Evolutionary conservation across 495 filamentous ascomycete species (phyloP), one percentile per base, ranked within the genome.

Genomic region (Podospora pseudoanserina): DNA sequence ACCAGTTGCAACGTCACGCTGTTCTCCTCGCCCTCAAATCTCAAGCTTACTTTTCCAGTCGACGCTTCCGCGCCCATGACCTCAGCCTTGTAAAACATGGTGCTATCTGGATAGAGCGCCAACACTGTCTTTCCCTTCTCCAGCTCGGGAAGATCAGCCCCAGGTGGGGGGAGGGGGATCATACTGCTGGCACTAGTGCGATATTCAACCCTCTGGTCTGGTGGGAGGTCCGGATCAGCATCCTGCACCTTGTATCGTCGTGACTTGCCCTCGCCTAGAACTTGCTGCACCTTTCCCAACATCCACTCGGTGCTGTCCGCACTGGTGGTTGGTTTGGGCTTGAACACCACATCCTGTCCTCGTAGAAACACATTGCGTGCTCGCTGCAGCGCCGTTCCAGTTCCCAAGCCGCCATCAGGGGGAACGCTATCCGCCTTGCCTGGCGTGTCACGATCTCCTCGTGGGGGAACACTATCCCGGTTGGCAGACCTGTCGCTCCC

Each of bases 41-140:
- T 88, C 68, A 96, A 81, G 64, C 82, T 81, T 16, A 86, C 84
- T 62, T 77, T 82, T n/a, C 79, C 76, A 1, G 76, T 78, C 16
- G 76, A 75, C 2, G 79, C 79, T 39, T 90, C 88, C 66, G 84
- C 84, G 0, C 89, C 89, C 83, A 92, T 93, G 19, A 99, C 94
- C 70, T 97, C 94, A 13, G 96, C 95, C 73, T 92, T 89, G 77
- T 99, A 99, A 74, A 99, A 99, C 0, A 94, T 97, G 2, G 95
- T 97, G 11, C 96, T 99, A 66, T 93, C 90, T 0, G 92, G 92
- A 74, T 96, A 96, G 54, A 92, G 81, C 0, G 92, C 92, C 64
- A 96, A 80, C 32, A 96, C 92, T 26, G 87, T 87, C 74, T 91
- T 93, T 16, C 93, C 93, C 65, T 86, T 80, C 1, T 94, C 83